Evolutionary conservation across 352 stramenopile genomes (phyloP).

Genomic region (Pythium graminicola): DNA sequence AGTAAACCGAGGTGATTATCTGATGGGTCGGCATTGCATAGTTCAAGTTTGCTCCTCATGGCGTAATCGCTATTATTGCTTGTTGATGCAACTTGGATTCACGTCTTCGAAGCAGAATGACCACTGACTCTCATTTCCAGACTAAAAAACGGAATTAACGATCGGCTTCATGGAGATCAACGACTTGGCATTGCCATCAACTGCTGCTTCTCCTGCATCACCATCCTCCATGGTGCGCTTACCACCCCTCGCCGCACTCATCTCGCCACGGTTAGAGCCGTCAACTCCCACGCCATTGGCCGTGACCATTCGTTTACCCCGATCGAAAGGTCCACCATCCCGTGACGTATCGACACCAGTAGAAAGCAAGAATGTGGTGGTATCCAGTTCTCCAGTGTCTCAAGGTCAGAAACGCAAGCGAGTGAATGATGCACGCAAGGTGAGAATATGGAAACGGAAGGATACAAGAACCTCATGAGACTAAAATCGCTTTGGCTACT

Average conservation of each 20-base stretch:
- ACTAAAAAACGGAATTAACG: too few species aligned
- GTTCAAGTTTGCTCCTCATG: conserved; percentile 2
- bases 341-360: too few species aligned
- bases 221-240: not conserved
- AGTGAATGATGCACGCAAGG: not conserved
- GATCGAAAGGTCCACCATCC: not conserved
- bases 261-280: not conserved
- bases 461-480: not conserved
- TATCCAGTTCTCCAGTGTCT: not conserved
- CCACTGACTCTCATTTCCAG: too few species aligned
- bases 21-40: not conserved
- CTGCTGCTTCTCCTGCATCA: not conserved
- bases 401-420: conserved; percentile 11
- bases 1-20: not conserved
- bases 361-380: not conserved
- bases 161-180: conserved; percentile 9
- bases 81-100: not conserved
- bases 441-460: not conserved
- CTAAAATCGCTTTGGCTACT: not conserved
- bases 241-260: not conserved
- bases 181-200: not conserved
- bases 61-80: not conserved
- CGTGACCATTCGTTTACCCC: conserved; percentile 5
- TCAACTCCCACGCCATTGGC: not conserved
- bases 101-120: conserved; percentile 1